These are phyloP conservation scores for Cunninghamia lanceolata DNA, from an alignment of 75 land plant species.

Conservation along the genomic window DNA sequence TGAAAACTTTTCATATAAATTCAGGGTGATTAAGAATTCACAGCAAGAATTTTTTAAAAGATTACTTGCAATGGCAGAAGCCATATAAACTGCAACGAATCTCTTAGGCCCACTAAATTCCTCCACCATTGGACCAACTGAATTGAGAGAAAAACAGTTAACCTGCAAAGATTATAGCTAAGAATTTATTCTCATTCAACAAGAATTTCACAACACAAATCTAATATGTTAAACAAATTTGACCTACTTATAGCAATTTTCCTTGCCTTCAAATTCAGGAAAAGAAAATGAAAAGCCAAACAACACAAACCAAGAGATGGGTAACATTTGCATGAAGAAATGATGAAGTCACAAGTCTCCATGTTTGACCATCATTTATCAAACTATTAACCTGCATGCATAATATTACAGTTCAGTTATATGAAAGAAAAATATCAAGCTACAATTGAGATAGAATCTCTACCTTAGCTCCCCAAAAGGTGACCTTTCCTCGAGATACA, in stretches of 20 bases:
- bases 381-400: constrained; percentile 69
- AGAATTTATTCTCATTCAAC: background rate
- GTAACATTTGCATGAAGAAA: constrained; percentile 76
- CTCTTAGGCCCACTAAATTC: constrained; percentile 62
- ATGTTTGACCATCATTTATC: constrained; percentile 75
- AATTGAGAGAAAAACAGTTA: constrained; percentile 85
- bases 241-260: background rate
- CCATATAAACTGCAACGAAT: constrained; percentile 68
- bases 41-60: background rate
- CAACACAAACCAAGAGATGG: constrained; percentile 69
- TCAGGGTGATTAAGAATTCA: background rate
- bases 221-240: background rate
- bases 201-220: background rate
- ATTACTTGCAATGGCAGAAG: constrained; percentile 84
- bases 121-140: constrained; percentile 83
- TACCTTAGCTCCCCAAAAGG: constrained; percentile 86
- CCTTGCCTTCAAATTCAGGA: background rate
- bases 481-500: constrained; percentile 55
- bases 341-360: constrained; percentile 82
- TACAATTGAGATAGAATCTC: background rate
- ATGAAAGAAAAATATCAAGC: background rate
- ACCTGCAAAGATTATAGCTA: constrained; percentile 40
- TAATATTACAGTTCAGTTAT: background rate
- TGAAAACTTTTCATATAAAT: background rate
- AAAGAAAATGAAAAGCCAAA: background rate